Conservation (phyloP, 768 basidiomycete species). For the Albatrellus ellisii region DNA sequence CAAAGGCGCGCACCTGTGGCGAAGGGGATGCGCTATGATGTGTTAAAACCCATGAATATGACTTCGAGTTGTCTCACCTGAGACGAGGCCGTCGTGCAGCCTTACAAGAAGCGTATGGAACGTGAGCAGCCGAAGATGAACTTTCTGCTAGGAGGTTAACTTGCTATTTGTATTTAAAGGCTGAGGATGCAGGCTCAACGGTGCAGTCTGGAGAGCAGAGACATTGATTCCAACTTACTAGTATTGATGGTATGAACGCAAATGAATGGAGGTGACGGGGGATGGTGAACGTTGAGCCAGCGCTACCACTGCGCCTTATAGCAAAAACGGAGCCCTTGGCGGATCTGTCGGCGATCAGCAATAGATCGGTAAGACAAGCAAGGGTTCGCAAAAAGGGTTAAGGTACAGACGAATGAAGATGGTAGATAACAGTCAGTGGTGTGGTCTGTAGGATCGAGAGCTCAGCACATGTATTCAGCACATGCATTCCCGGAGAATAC, state of each 20-base stretch:
- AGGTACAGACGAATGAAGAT: too few relatives aligned
- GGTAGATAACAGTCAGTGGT: too few relatives aligned
- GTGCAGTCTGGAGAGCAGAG: neutral
- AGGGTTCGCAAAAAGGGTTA: too few relatives aligned
- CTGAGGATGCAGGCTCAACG: neutral
- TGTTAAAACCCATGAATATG: neutral
- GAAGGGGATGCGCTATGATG: neutral
- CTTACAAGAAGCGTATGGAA: constrained; percentile 31
- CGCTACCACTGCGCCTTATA: neutral
- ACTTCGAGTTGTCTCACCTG: constrained; percentile 14
- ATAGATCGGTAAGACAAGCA: too few relatives aligned
- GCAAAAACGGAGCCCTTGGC: too few relatives aligned
- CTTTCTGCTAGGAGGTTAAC: constrained; percentile 16
- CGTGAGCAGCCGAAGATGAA: constrained; percentile 20
- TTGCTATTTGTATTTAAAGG: constrained; percentile 3
- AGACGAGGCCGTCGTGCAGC: constrained; percentile 24
- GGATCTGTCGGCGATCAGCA: too few relatives aligned
- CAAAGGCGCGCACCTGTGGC: constrained; percentile 3
- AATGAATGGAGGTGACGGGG: neutral
- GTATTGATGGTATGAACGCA: too few relatives aligned
- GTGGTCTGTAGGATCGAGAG: too few relatives aligned
- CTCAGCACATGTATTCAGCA: too few relatives aligned
- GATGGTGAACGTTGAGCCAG: neutral
- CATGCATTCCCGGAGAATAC: too few relatives aligned
- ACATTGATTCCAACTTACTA: neutral